phyloP scores from a whole-genome alignment of 1,284 basidiomycete species.

The Microbotryum intermedium region DNA sequence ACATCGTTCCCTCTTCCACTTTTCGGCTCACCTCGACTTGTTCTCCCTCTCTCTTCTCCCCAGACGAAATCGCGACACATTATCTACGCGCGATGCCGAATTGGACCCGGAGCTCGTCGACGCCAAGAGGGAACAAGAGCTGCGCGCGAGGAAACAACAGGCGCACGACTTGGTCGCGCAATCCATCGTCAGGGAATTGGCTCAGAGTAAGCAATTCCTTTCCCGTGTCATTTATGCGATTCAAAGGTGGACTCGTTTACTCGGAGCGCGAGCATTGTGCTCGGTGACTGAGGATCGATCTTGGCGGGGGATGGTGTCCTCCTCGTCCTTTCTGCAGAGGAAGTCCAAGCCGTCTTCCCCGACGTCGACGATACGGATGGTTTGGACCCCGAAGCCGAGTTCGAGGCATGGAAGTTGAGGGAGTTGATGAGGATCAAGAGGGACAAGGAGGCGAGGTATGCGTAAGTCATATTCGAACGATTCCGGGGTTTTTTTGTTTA shows the following conservation, averaged over 20 bases:
- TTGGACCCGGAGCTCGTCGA: slow-evolving; percentile 60
- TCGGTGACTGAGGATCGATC: too few relatives aligned
- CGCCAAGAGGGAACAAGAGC: slow-evolving; percentile 55
- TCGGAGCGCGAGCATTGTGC: too few relatives aligned
- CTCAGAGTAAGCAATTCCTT: slow-evolving; percentile 55
- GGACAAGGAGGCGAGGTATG: slow-evolving; percentile 65
- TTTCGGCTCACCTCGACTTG: too few relatives aligned
- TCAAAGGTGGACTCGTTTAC: not conserved
- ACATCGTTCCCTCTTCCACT: too few relatives aligned
- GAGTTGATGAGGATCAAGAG: slow-evolving; percentile 84
- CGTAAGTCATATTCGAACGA: too few relatives aligned
- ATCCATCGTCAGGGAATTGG: slow-evolving; percentile 70
- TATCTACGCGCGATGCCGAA: slow-evolving; percentile 55
- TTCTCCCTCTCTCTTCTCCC: not conserved
- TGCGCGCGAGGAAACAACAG: slow-evolving; percentile 62
- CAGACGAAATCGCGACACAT: slow-evolving; percentile 40
- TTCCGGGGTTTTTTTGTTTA: too few relatives aligned
- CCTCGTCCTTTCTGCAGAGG: slow-evolving; percentile 50
- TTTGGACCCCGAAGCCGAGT: slow-evolving; percentile 79
- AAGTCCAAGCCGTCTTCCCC: slow-evolving; percentile 67
- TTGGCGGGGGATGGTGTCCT: too few relatives aligned
- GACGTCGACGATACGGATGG: slow-evolving; percentile 95
- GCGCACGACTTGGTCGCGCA: slow-evolving; percentile 80
- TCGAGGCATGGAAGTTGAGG: slow-evolving; percentile 88
- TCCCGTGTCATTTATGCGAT: not conserved